Evolutionary conservation across 164 flowering plant genomes (phyloP).

Genomic region (Piper betle): DNA sequence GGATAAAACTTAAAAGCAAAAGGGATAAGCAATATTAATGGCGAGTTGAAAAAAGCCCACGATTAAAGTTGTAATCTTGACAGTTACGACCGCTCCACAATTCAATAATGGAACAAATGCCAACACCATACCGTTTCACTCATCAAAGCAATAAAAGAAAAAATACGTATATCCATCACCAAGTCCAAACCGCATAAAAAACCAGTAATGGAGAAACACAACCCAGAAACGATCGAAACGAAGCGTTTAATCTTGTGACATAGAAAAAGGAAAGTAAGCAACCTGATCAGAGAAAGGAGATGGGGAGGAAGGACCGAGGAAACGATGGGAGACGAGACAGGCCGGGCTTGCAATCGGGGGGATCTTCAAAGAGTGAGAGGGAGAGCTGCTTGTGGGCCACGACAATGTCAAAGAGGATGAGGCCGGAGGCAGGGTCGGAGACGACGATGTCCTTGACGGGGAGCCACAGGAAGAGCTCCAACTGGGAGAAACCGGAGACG

Average conservation of each 20-base stretch:
- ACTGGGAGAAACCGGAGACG: constrained; percentile 56
- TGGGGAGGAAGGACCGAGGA: background rate
- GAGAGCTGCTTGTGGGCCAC: constrained; percentile 76
- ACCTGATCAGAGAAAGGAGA: background rate
- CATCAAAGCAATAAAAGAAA: too few relatives aligned
- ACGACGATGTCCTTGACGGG: constrained; percentile 71
- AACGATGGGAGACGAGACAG: background rate
- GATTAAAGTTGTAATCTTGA: background rate
- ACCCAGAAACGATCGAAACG: background rate
- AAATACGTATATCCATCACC: too few relatives aligned
- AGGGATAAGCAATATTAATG: too few relatives aligned
- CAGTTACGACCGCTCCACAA: background rate
- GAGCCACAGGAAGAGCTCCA: constrained; percentile 82
- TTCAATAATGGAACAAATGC: too few relatives aligned
- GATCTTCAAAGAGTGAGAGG: constrained; percentile 70
- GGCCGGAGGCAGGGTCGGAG: constrained; percentile 58
- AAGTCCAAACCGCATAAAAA: background rate
- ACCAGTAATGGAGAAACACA: background rate
- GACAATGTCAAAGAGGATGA: constrained; percentile 64
- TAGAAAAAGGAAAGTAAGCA: background rate
- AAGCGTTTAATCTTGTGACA: background rate
- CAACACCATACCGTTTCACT: background rate
- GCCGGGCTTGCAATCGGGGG: constrained; percentile 21
- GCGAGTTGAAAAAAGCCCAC: background rate
- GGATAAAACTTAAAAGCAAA: too few relatives aligned